Evolutionary conservation across 345 rosid species (phyloP), one percentile per base, ranked within the genome.

Genomic region (Alliaria petiolata): DNA sequence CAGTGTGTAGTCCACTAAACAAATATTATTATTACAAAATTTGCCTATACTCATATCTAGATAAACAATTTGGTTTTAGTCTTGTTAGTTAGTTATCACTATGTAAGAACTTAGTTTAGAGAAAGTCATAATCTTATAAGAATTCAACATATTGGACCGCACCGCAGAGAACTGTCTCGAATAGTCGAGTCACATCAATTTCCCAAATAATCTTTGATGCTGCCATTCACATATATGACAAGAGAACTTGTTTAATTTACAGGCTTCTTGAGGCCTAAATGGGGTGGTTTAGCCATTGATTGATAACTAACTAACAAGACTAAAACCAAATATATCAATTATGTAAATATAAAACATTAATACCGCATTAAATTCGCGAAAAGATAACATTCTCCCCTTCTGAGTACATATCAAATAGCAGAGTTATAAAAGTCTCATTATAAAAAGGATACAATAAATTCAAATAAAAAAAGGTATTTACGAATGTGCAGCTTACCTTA

Each of bases 401-500:
- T 58, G 4, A 28, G 55, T 31, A 26, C 5, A 28, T 19, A n/a
- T 45, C 17, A 57, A 45, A 35, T 22, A 22, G 47, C 65, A 35
- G n/a, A 58, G 20, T 35, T n/a, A 44, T 44, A 28, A n/a, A n/a
- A 28, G 31, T 3, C 31, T 28, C 31, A 28, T 28, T 28, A 28
- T 4, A 28, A 28, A 28, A 65, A 10, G 36, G 34, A 22, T 15
- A 36, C 11, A 15, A 13, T 50, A 50, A 8, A 6, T 11, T 72
- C 30, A 35, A 26, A 35, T 2, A 39, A 30, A 13, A 13, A 50
- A 54, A 31, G 2, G n/a, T 28, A 19, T 0, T 53, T 8, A 34
- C 3, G 4, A 63, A 15, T 33, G 31, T 7, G 40, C 67, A 61
- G 43, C 58, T 25, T 52, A 68, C 79, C 74, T 61, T 68, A 8